These are phyloP conservation scores for Trichoderma sp. DNA, from an alignment of 2,329 filamentous ascomycete genomes.

Conservation along the genomic window DNA sequence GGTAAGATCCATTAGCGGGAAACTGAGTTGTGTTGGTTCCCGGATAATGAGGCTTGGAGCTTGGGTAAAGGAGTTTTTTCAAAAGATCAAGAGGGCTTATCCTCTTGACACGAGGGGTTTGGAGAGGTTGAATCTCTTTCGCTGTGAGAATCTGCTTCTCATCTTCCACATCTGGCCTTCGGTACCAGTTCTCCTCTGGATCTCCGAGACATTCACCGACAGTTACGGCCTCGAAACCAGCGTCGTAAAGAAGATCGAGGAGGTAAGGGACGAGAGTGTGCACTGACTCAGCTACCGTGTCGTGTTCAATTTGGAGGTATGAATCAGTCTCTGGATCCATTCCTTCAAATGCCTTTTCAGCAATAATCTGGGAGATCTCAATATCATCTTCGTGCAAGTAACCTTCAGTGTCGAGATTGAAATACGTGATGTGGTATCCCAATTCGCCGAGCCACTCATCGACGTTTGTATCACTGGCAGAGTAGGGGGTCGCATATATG, in stretches of 20 bases:
- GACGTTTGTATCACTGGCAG: constrained; percentile 44
- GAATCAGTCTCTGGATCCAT: constrained; percentile 29
- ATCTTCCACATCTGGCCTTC: constrained; percentile 14
- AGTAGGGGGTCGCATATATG: constrained; percentile 49
- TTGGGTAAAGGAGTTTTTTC: neutral
- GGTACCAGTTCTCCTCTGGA: constrained; percentile 55
- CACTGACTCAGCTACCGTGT: constrained; percentile 49
- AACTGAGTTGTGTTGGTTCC: neutral
- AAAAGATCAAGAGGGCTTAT: neutral
- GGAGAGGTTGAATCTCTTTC: no score
- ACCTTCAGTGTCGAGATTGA: constrained; percentile 62
- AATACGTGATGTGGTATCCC: constrained; percentile 61
- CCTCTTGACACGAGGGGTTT: neutral
- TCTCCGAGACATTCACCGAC: constrained; percentile 56
- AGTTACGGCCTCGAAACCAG: constrained; percentile 50
- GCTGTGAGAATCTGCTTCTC: neutral
- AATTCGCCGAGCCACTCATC: constrained; percentile 44
- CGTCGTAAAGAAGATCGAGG: constrained; percentile 41
- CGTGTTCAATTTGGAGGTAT: constrained; percentile 57
- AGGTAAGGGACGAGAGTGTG: constrained; percentile 47
- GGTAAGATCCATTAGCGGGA: neutral
- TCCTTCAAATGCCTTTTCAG: constrained; percentile 41
- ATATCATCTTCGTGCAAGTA: constrained; percentile 57
- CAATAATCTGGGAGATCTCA: constrained; percentile 44
- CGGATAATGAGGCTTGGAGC: neutral